Conservation (phyloP, 257 asterid genomes). For the Echites panduratus region DNA sequence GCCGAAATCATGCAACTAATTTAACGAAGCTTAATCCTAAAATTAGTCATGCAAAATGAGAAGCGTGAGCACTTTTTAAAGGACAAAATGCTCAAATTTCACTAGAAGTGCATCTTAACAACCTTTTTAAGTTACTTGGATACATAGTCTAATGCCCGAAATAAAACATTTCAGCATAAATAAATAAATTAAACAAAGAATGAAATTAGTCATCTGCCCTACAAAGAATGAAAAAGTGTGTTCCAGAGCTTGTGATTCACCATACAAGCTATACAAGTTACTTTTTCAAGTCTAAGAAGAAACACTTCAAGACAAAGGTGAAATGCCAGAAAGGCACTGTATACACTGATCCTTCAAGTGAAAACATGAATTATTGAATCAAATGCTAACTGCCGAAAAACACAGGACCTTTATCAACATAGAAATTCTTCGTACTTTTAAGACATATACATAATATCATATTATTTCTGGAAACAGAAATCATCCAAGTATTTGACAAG, state of each 20-base stretch:
- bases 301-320: neutral
- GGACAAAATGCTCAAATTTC: too few species aligned
- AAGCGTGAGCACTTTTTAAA: too few species aligned
- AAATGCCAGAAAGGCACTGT: neutral
- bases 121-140: too few species aligned
- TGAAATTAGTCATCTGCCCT: neutral
- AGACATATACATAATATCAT: constrained; percentile 4
- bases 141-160: too few species aligned
- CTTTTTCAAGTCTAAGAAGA: neutral
- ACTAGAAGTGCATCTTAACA: too few species aligned
- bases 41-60: too few species aligned
- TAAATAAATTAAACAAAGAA: too few species aligned
- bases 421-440: constrained; percentile 2
- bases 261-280: neutral
- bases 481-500: neutral
- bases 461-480: neutral
- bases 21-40: too few species aligned
- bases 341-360: neutral
- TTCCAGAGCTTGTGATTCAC: neutral
- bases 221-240: neutral
- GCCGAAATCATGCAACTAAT: too few species aligned
- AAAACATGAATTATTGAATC: neutral
- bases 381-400: neutral
- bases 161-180: too few species aligned
- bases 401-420: neutral